phyloP scores from a whole-genome alignment of 179 eudicot genomes.

The Silene vulgaris region DNA sequence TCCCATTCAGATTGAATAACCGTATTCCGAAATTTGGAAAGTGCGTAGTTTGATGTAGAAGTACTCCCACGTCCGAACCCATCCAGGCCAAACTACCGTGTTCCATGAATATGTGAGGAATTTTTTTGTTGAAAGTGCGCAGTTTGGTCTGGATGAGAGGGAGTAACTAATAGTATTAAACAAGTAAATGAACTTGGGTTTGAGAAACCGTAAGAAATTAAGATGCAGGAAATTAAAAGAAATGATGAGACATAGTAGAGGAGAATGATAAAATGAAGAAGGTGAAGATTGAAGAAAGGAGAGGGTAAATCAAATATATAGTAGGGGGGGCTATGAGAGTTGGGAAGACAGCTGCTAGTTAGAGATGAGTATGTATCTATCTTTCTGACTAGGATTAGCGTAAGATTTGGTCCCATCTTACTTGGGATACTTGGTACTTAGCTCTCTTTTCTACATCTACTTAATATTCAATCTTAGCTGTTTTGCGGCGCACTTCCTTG shows the following conservation, averaged over 20 bases:
- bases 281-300: background rate
- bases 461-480: background rate
- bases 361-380: background rate
- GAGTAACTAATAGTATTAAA: too few relatives aligned
- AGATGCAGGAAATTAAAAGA: background rate
- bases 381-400: slow-evolving; percentile 1
- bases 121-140: too few relatives aligned
- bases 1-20: too few relatives aligned
- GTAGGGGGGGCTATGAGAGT: background rate
- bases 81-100: too few relatives aligned
- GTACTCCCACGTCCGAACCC: too few relatives aligned
- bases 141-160: too few relatives aligned
- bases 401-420: background rate
- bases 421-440: background rate
- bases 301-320: background rate
- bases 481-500: slow-evolving; percentile 15
- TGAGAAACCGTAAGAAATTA: too few relatives aligned
- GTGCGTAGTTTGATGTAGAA: too few relatives aligned
- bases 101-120: too few relatives aligned
- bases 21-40: too few relatives aligned
- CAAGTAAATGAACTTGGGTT: too few relatives aligned
- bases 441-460: background rate
- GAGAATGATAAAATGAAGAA: background rate
- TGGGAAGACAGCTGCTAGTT: background rate
- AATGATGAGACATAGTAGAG: background rate